A percentile compares a stretch with the other conserved stretches of the same genome.
phyloP scores from a whole-genome alignment of 495 filamentous ascomycete species.

The Penicillium maclennaniae region DNA sequence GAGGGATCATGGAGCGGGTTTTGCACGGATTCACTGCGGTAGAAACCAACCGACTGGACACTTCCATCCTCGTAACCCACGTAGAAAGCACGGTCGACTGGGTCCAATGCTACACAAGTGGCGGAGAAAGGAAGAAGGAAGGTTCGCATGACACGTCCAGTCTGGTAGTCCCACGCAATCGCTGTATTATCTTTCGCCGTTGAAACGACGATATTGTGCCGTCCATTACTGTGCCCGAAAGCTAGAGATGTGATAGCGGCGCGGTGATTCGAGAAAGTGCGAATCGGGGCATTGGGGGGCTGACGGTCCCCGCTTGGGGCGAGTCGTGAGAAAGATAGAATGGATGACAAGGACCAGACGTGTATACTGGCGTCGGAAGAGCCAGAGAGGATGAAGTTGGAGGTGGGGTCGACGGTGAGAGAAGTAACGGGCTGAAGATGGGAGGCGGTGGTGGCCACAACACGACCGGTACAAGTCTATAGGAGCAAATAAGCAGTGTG shows the following conservation, averaged over 20 bases:
- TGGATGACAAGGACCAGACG: conserved; percentile 75
- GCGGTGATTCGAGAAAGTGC: conserved; percentile 73
- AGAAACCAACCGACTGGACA: conserved; percentile 77
- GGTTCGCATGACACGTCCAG: conserved; percentile 69
- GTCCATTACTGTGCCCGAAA: conserved; percentile 62
- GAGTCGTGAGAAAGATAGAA: conserved; percentile 62
- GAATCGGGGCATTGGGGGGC: conserved; percentile 51
- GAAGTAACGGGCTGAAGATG: conserved; percentile 84
- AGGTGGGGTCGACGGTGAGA: conserved; percentile 65
- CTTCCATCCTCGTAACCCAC: conserved; percentile 80
- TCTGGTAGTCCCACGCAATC: conserved; percentile 86
- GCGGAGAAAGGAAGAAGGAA: conserved; percentile 72
- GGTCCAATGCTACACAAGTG: conserved; percentile 71
- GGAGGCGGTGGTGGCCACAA: conserved; percentile 78
- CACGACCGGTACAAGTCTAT: conserved; percentile 79
- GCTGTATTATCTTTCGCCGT: conserved; percentile 76
- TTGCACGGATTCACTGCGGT: conserved; percentile 48
- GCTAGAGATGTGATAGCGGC: conserved; percentile 70
- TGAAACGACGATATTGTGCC: conserved; percentile 72
- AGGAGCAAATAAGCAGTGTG: neutral
- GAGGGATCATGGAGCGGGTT: conserved; percentile 54
- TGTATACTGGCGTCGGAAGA: conserved; percentile 86
- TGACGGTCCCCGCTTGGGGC: conserved; percentile 32
- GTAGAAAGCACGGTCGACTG: conserved; percentile 77
- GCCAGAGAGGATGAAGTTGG: conserved; percentile 78